Percentiles rank a stretch among this genome's conserved stretches.
phyloP scores from a whole-genome alignment of 1,284 basidiomycete species.

The Xerocomus tenax region DNA sequence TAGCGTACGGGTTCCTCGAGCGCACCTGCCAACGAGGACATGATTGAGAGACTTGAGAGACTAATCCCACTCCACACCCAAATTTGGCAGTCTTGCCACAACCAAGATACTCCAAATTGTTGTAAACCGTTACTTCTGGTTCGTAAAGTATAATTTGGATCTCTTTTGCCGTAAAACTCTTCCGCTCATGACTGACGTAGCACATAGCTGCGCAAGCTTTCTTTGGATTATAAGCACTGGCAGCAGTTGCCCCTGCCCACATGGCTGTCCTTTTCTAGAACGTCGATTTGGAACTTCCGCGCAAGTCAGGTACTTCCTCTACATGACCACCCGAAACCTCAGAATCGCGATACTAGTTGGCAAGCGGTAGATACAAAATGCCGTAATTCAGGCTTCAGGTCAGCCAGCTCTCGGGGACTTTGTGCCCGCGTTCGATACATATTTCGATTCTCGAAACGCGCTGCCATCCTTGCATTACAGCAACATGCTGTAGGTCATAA shows the following conservation, averaged over 20 bases:
- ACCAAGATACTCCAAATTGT: neutral
- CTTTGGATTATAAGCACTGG: neutral
- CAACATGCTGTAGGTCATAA: constrained; percentile 23
- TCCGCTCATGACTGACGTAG: neutral
- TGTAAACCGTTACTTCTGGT: neutral
- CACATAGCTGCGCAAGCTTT: neutral
- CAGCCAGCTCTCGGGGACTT: neutral
- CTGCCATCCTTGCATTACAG: constrained; percentile 15
- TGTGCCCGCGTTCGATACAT: neutral
- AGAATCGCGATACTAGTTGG: constrained; percentile 18
- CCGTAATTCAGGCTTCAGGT: constrained; percentile 1
- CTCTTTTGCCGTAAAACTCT: neutral
- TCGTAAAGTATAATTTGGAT: neutral
- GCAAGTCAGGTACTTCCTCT: neutral
- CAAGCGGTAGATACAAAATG: neutral
- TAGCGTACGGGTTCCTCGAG: constrained; percentile 28
- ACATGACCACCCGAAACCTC: constrained; percentile 15
- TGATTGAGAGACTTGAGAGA: constrained; percentile 10
- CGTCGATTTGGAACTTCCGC: constrained; percentile 6
- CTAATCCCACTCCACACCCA: constrained; percentile 1
- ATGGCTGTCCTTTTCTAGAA: constrained; percentile 28
- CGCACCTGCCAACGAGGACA: constrained; percentile 39
- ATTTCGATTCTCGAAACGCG: neutral
- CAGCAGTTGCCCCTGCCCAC: neutral
- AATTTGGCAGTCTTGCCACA: constrained; percentile 17